A percentile compares a stretch with the other conserved stretches of the same genome.
Conservation (phyloP, 768 basidiomycete species). For the Boletus rufocinnamomeus region DNA sequence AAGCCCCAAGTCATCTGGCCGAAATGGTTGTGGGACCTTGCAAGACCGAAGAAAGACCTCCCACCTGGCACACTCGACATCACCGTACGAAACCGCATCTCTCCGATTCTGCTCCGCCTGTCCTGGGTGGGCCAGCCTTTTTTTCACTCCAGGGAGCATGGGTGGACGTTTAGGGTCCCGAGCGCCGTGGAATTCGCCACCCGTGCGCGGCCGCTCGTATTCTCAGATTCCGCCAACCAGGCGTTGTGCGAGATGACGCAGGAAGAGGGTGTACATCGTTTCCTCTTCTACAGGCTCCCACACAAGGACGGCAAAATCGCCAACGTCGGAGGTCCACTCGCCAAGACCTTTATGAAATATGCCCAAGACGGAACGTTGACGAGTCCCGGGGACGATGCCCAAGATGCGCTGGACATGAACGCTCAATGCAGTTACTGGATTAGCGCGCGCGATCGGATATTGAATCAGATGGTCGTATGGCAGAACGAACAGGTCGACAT, state of each 20-base stretch:
- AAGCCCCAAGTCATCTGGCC: slow-evolving; percentile 74
- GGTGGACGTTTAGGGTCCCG: slow-evolving; percentile 88
- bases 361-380: slow-evolving; percentile 85
- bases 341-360: slow-evolving; percentile 86
- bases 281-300: slow-evolving; percentile 86
- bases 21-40: slow-evolving; percentile 94
- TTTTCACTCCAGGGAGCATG: slow-evolving; percentile 81
- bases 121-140: slow-evolving; percentile 89
- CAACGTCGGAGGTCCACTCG: slow-evolving; percentile 92
- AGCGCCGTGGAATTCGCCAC: slow-evolving; percentile 44
- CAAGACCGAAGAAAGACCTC: slow-evolving; percentile 66
- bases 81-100: slow-evolving; percentile 77
- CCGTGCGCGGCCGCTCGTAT: slow-evolving; percentile 50
- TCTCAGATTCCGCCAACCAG: slow-evolving; percentile 66
- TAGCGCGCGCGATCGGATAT: slow-evolving; percentile 85
- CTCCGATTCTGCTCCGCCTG: slow-evolving; percentile 82
- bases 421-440: slow-evolving; percentile 98
- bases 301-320: slow-evolving; percentile 95
- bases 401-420: slow-evolving; percentile 87
- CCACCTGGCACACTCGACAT: slow-evolving; percentile 79
- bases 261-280: slow-evolving; percentile 44
- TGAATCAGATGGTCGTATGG: slow-evolving; percentile 93
- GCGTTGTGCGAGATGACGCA: slow-evolving; percentile 48
- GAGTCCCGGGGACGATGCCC: slow-evolving; percentile 79
- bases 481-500: slow-evolving; percentile 53